Evolutionary conservation across 148 eudicot species (phyloP).

Genomic region (Arctostaphylos glauca): DNA sequence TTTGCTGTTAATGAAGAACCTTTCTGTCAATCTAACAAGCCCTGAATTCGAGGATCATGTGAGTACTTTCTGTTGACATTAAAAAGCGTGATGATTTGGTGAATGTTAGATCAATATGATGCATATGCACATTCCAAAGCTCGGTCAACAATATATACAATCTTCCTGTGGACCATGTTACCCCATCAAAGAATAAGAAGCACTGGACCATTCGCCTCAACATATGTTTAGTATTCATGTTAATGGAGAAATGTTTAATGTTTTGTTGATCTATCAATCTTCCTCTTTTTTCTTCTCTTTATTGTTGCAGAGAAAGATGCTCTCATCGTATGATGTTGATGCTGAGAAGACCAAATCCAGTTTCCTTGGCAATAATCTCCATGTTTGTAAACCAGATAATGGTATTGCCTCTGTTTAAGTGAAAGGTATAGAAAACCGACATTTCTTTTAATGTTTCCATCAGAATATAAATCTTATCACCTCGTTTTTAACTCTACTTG

Average conservation of each 20-base stretch:
- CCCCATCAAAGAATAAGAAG: not conserved
- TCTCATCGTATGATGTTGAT: constrained; percentile 30
- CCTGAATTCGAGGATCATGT: constrained; percentile 85
- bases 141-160: not conserved
- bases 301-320: constrained; percentile 36
- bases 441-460: not conserved
- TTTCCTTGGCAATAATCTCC: constrained; percentile 4
- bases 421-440: not conserved
- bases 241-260: not conserved
- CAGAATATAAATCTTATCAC: not conserved
- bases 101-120: not conserved
- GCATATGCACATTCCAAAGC: not conserved
- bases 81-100: not conserved
- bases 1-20: constrained; percentile 68
- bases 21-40: constrained; percentile 61
- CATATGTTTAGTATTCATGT: not conserved
- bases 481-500: not conserved
- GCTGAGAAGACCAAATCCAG: constrained; percentile 23
- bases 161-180: not conserved
- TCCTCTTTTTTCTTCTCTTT: not conserved
- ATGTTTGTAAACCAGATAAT: constrained; percentile 11
- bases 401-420: constrained; percentile 24
- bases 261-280: not conserved
- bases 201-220: too few species aligned
- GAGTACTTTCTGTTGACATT: constrained; percentile 28